Percentiles rank a stretch among this genome's conserved stretches.
phyloP scores from a whole-genome alignment of 495 filamentous ascomycete species.

The Aspergillus conjunctus region DNA sequence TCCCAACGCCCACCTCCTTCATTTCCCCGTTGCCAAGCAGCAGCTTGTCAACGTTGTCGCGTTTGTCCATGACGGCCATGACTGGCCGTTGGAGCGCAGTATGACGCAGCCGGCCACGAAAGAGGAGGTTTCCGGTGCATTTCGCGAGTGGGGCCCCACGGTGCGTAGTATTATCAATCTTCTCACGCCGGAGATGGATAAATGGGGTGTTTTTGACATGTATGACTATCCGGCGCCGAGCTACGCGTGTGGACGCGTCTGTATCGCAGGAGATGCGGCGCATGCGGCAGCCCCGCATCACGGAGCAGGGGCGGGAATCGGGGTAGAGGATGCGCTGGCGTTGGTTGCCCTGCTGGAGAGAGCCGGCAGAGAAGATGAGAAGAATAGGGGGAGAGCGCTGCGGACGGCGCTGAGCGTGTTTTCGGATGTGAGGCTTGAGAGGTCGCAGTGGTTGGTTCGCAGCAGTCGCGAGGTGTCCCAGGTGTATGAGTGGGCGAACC shows the following conservation, averaged over 20 bases:
- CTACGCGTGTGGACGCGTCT: constrained; percentile 42
- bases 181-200: constrained; percentile 48
- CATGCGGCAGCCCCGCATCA: constrained; percentile 49
- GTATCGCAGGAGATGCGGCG: constrained; percentile 54
- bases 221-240: constrained; percentile 41
- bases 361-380: not conserved
- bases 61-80: constrained; percentile 41
- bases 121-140: constrained; percentile 26
- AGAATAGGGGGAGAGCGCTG: constrained; percentile 14
- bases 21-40: constrained; percentile 45
- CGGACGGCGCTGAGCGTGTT: constrained; percentile 24
- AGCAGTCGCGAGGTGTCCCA: constrained; percentile 34
- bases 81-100: constrained; percentile 36
- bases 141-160: constrained; percentile 43
- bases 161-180: constrained; percentile 43
- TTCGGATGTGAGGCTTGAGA: constrained; percentile 24
- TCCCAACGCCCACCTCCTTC: constrained; percentile 45
- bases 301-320: constrained; percentile 57
- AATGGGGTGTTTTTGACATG: constrained; percentile 60
- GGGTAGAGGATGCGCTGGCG: constrained; percentile 56
- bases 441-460: constrained; percentile 34
- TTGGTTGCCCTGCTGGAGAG: constrained; percentile 37
- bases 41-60: constrained; percentile 51
- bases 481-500: constrained; percentile 31
- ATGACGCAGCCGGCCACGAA: constrained; percentile 27